phyloP scores from a whole-genome alignment of 1,284 basidiomycete genomes.

The Tilletia caries region DNA sequence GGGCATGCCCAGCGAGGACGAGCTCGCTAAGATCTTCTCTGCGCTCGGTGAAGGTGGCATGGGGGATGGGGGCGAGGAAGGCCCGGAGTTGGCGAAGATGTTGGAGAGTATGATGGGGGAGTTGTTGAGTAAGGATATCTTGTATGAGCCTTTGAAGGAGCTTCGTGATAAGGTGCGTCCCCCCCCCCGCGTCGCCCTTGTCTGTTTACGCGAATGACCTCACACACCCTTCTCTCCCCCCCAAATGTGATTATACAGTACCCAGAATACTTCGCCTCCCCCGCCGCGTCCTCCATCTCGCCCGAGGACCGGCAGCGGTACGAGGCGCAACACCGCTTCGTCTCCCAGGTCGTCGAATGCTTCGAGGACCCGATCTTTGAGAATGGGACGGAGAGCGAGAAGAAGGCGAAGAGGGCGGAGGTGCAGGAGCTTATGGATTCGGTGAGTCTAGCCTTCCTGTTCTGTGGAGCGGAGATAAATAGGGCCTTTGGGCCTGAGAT shows the following conservation, averaged over 20 bases:
- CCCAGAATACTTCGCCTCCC: constrained; percentile 68
- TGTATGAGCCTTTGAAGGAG: constrained; percentile 89
- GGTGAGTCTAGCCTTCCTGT: constrained; percentile 57
- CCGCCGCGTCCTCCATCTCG: constrained; percentile 57
- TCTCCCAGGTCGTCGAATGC: constrained; percentile 67
- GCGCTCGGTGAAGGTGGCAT: constrained; percentile 50
- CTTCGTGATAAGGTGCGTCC: constrained; percentile 70
- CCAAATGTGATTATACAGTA: no score
- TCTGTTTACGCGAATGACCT: neutral
- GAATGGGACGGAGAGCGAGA: constrained; percentile 58
- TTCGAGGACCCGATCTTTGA: constrained; percentile 65
- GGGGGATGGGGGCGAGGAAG: constrained; percentile 24
- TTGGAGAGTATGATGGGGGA: constrained; percentile 89
- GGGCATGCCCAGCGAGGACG: constrained; percentile 54
- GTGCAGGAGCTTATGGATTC: constrained; percentile 73
- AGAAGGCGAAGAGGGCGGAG: constrained; percentile 60
- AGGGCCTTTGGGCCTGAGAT: no score
- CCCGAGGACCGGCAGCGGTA: constrained; percentile 69
- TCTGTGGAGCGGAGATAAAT: no score
- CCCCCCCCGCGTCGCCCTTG: neutral
- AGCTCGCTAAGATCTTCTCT: constrained; percentile 51
- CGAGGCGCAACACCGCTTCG: constrained; percentile 65
- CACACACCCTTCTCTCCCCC: no score
- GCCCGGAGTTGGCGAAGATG: constrained; percentile 67
- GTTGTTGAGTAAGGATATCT: constrained; percentile 86